Conservation (phyloP, 306 rosid species). For the Boehmeria nivea region DNA sequence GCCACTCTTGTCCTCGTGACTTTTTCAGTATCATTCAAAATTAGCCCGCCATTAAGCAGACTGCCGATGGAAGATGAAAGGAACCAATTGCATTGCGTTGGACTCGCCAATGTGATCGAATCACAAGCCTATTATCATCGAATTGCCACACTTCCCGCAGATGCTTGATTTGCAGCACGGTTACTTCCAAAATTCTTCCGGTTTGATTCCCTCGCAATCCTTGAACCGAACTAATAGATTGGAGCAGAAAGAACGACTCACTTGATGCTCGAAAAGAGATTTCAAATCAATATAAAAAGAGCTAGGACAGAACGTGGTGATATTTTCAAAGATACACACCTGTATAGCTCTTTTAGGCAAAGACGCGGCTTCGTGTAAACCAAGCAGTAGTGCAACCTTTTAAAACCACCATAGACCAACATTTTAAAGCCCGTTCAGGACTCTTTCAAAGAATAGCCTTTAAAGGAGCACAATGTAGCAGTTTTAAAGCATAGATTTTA, state of each 20-base stretch:
- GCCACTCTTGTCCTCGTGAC: too few species aligned
- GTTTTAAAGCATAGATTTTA: too few species aligned
- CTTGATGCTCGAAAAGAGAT: not conserved
- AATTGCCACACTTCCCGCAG: slow-evolving; percentile 86
- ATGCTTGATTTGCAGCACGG: slow-evolving; percentile 92
- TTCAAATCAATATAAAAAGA: not conserved
- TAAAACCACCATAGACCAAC: slow-evolving; percentile 14
- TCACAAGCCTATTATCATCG: not conserved
- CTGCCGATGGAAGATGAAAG: too few species aligned
- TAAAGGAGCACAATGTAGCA: too few species aligned
- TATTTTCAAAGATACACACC: slow-evolving; percentile 30
- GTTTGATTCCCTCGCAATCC: slow-evolving; percentile 92
- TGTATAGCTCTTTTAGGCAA: slow-evolving; percentile 97
- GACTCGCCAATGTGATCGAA: too few species aligned
- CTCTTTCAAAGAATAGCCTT: too few species aligned
- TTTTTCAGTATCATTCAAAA: too few species aligned
- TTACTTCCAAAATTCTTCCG: slow-evolving; percentile 85
- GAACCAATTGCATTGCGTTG: too few species aligned
- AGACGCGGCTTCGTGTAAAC: slow-evolving; percentile 78
- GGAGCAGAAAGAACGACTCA: slow-evolving; percentile 17
- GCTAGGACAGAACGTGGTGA: not conserved
- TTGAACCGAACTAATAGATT: slow-evolving; percentile 85
- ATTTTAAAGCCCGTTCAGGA: slow-evolving; percentile 1
- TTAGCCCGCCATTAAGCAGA: too few species aligned
- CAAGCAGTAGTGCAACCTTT: slow-evolving; percentile 85